Evolutionary conservation across 805 yeast species (phyloP), one percentile per base, ranked within the genome.

Genomic region (Sporopachydermia quercuum): DNA sequence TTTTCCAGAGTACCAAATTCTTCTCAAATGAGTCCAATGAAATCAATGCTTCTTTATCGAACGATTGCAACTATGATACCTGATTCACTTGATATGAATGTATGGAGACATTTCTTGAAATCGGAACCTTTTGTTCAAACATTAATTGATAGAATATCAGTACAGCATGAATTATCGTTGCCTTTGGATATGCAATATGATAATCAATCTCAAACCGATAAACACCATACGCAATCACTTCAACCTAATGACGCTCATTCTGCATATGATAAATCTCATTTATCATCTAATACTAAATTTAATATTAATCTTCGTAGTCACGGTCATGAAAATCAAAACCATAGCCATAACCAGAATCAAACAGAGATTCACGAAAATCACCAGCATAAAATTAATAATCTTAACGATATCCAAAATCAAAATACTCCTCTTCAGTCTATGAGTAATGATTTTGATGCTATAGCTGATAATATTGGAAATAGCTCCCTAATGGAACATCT

Each of bases 1-100:
- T 40, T 52, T 35, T 43, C 48, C 30, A 23, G 30, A 23, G 30
- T 23, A 23, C 30, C 30, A 8, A 23, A 23, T 23, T 23, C 30
- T 8, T 23, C 30, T 8, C 30, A 23, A n/a, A 8, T 23, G 8
- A 8, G 13, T 8, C 30, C 30, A 8, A 23, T 23, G 13, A 8
- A n/a, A 8, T 23, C 30, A 8, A 23, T 23, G 8, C 8, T 23
- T n/a, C 30, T 23, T 8, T 23, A 23, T 23, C 8, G 30, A 23
- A 23, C 30, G 13, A 23, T 23, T 23, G 8, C 30, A 8, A n/a
- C 8, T 8, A 23, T 23, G 30, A 23, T 23, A 8, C 30, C 30
- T 23, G 30, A 23, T 8, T 23, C 30, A 8, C n/a, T 23, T 8
- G 30, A 23, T 23, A 8, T 23, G 13, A 8, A 23, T n/a, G 30